phyloP scores from a whole-genome alignment of 140 eudicot species.

The Flaveria floridana region DNA sequence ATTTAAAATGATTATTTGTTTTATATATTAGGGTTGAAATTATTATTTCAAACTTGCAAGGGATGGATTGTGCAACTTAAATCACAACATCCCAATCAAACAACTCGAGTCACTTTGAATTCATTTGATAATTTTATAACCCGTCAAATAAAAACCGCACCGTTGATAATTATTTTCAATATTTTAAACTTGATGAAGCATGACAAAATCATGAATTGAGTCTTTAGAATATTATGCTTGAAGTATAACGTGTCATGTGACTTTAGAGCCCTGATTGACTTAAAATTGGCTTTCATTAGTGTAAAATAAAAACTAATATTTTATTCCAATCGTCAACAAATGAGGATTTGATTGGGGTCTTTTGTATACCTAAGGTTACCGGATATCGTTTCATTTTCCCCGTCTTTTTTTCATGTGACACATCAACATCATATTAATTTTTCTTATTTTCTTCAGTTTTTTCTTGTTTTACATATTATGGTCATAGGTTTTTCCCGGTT shows the following conservation, averaged over 20 bases:
- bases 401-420: no score
- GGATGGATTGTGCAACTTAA: neutral
- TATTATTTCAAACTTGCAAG: no score
- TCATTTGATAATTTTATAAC: neutral
- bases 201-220: slow-evolving; percentile 10
- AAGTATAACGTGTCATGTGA: neutral
- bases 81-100: neutral
- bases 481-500: no score
- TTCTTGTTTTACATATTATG: no score
- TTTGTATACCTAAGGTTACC: neutral
- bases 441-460: no score
- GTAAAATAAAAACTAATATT: neutral
- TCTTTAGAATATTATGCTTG: neutral
- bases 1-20: neutral
- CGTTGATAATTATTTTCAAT: neutral
- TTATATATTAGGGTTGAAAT: no score
- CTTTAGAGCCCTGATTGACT: slow-evolving; percentile 17
- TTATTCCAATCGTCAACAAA: no score
- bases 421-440: no score
- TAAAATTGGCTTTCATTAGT: neutral
- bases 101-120: neutral
- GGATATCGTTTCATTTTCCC: no score
- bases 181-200: neutral
- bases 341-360: neutral
- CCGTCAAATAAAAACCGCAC: neutral